A percentile compares a stretch with the other conserved stretches of the same genome.
Conservation (phyloP, 345 rosid species). For the Eucalyptus cloeziana region DNA sequence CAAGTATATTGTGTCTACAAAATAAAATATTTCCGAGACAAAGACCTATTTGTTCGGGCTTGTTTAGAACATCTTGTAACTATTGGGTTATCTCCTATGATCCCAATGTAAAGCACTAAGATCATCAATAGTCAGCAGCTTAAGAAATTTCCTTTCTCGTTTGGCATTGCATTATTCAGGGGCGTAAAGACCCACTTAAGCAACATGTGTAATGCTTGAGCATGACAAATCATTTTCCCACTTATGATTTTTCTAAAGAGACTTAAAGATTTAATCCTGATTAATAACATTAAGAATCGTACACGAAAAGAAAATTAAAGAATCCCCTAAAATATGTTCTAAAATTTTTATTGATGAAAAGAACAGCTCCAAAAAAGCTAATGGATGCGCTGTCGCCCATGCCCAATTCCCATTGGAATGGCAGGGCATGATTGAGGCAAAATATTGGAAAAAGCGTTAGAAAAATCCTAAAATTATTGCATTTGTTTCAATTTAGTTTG, state of each 20-base stretch:
- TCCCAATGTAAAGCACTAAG: not conserved
- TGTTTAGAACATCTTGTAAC: too few species aligned
- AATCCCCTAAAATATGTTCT: not conserved
- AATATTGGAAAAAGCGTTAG: fast-evolving
- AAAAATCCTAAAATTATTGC: fast-evolving
- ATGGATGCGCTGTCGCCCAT: not conserved
- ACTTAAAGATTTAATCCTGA: not conserved
- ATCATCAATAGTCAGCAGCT: too few species aligned
- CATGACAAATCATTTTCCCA: not conserved
- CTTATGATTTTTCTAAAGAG: not conserved
- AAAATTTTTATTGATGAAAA: not conserved
- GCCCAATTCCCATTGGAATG: not conserved
- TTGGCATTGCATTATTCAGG: too few species aligned
- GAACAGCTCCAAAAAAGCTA: not conserved
- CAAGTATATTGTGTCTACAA: too few species aligned
- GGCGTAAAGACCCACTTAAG: not conserved
- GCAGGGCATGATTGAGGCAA: not conserved
- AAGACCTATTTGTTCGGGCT: too few species aligned
- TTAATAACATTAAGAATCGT: not conserved
- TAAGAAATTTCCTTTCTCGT: too few species aligned
- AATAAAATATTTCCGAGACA: too few species aligned
- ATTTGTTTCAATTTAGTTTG: fast-evolving
- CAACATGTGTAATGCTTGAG: not conserved
- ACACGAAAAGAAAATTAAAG: too few species aligned
- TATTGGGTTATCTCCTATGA: too few species aligned